Base-by-base conservation (phyloP, 169 alveolate species). In the Sarcocystis neurona region DNA sequence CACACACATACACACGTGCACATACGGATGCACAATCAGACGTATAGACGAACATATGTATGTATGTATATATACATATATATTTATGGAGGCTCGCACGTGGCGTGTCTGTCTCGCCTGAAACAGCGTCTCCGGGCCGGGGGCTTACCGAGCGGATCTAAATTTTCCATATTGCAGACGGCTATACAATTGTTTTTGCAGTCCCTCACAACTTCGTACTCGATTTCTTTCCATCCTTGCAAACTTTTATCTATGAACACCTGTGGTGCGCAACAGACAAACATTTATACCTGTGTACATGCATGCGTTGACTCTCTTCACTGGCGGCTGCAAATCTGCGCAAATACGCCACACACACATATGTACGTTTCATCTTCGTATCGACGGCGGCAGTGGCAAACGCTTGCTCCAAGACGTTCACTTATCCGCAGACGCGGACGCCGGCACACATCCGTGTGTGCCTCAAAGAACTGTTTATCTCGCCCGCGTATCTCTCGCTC, bases 171-270 rank as follows among this genome's bases (percentile, higher is more conserved):
- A 90, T 96, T 96, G 79, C 97, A 96, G 23, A 96, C 97, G 58
- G 97, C 88, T 75, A 96, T 94, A 93, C 98, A 96, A 92, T 96
- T 96, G 93, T 96, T 95, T 85, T 94, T 95, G 85, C 92, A 84
- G 92, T 96, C 98, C 23, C 98, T 93, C 56, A 96, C 94, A 48
- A 96, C 94, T 89, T 96, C 98, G 80, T 94, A 96, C 92, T 96
- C 98, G 30, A 96, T 94, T 77, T 96, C 98, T 92, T 96, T 95
- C 97, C 97, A 96, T 32, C 98, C 98, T 89, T 94, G 93, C 84
- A 96, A 89, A 30, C 95, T 91, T 91, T 95, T 94, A 94, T 96
- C 98, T n/a, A 96, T 88, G 90, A 95, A 94, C 10, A 96, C 97
- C 94, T 93, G 93, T 72, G 90, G n/a, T 43, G 88, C 87, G 41